Base-by-base conservation (phyloP, 768 basidiomycete species). In the Xerocomus spinulosus region DNA sequence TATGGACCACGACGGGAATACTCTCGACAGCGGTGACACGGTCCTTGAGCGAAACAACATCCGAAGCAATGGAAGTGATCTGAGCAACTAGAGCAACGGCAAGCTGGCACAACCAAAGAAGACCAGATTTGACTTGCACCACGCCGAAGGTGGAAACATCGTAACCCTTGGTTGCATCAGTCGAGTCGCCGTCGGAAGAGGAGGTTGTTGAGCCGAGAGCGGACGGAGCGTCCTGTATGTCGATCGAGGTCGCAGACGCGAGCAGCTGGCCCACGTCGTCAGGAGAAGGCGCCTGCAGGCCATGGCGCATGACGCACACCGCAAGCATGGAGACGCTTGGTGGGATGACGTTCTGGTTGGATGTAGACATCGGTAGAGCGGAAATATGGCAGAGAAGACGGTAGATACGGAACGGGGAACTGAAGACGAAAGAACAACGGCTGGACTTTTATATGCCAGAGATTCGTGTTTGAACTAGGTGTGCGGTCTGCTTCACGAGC, bases 21-120 rank as follows among this genome's bases (percentile, higher is more conserved):
- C 43, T 46, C 38, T 62, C 62, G 37, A 57, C 38, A 4, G 26
- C 36, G 15, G 44, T 25, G 18, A 62, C 20, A 14, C 62, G 56
- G 44, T 54, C 46, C 52, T 51, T 49, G 44, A 62, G 56, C 0
- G 43, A 43, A 15, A 53, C 46, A 23, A 64, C 28, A 2, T 50
- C 52, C 25, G 49, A 56, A 5, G 48, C 51, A 4, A 53, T 33
- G 18, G 30, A 5, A 8, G 42, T 5, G 18, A 52, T 34, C 44
- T 47, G 51, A 15, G 39, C 9, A 30, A 36, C 8, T 5, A 48
- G 20, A 9, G 34, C 20, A 10, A 18, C 18, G 18, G 42, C 20
- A 17, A 48, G 14, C 23, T 18, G 48, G 35, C 42, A 49, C 21
- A 59, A 18, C 51, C 29, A 17, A 33, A 33, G 24, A 33, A 61